Conservation (phyloP, 495 filamentous ascomycete genomes). For the Neurospora terricola region DNA sequence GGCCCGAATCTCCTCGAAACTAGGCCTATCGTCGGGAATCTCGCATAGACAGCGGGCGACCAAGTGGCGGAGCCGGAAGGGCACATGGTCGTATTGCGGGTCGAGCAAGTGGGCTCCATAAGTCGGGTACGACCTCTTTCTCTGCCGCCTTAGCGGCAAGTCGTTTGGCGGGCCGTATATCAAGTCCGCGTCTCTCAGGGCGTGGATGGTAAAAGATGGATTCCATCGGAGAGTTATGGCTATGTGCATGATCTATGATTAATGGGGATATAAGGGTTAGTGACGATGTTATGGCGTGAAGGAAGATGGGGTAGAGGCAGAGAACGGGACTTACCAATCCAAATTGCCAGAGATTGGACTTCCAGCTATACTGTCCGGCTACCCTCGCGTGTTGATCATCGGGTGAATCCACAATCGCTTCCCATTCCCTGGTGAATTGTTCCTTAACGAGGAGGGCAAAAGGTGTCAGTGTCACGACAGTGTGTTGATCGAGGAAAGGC, state of each 20-base stretch:
- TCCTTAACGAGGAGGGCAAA: neutral
- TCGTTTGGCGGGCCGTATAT: neutral
- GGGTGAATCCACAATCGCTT: neutral
- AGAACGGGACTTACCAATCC: neutral
- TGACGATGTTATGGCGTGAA: neutral
- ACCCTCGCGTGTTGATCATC: neutral
- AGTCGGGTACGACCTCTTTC: neutral
- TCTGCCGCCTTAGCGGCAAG: neutral
- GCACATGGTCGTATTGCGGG: neutral
- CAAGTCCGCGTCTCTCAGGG: neutral
- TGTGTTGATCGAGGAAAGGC: neutral
- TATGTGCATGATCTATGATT: neutral
- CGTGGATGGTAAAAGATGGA: neutral
- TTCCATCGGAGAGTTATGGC: neutral
- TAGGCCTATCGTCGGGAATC: neutral
- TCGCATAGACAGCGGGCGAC: neutral
- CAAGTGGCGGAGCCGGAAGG: neutral
- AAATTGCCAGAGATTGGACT: neutral
- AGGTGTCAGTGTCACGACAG: neutral
- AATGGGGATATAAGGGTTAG: neutral
- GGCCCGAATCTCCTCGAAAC: neutral
- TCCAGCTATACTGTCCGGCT: neutral
- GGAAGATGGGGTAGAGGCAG: neutral
- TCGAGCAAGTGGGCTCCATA: neutral
- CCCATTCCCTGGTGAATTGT: neutral